phyloP scores from a whole-genome alignment of 2,329 filamentous ascomycete genomes.

The Aureobasidium zeae region DNA sequence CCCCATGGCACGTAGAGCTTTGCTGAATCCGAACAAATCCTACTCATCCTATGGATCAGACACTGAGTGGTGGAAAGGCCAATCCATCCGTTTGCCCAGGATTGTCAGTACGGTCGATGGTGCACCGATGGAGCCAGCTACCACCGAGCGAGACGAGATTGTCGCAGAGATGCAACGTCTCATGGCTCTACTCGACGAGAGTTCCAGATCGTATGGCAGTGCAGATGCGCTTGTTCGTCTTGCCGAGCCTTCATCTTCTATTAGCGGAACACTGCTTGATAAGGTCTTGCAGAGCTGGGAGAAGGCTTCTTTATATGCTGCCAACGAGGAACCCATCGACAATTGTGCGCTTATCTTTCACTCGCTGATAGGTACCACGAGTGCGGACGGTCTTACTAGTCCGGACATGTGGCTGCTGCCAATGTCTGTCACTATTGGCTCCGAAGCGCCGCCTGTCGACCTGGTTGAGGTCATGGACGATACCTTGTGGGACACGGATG shows the following conservation, averaged over 20 bases:
- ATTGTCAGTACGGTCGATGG: conserved; percentile 38
- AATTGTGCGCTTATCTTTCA: conserved; percentile 22
- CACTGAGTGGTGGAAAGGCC: conserved; percentile 54
- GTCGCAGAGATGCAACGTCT: conserved; percentile 51
- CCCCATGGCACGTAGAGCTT: conserved; percentile 48
- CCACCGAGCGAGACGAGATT: conserved; percentile 36
- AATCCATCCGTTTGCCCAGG: conserved; percentile 40
- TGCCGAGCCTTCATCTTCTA: conserved; percentile 12
- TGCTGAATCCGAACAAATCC: conserved; percentile 41
- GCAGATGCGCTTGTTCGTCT: conserved; percentile 42
- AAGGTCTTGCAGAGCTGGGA: conserved; percentile 22
- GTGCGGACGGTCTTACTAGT: conserved; percentile 19
- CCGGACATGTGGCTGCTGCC: conserved; percentile 18
- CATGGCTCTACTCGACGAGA: conserved; percentile 52
- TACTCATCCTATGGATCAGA: conserved; percentile 46
- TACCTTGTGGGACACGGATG: conserved; percentile 25
- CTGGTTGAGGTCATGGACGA: conserved; percentile 22
- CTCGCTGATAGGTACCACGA: conserved; percentile 22
- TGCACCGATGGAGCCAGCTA: conserved; percentile 23
- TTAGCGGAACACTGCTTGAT: conserved; percentile 6
- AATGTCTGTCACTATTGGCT: neutral
- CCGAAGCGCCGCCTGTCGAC: conserved; percentile 30
- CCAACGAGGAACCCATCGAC: conserved; percentile 4
- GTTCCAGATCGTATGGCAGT: conserved; percentile 51
- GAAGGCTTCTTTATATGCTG: conserved; percentile 16